These are phyloP conservation scores for Cadophora malorum DNA, from an alignment of 2,329 filamentous ascomycete species.

Conservation along the genomic window DNA sequence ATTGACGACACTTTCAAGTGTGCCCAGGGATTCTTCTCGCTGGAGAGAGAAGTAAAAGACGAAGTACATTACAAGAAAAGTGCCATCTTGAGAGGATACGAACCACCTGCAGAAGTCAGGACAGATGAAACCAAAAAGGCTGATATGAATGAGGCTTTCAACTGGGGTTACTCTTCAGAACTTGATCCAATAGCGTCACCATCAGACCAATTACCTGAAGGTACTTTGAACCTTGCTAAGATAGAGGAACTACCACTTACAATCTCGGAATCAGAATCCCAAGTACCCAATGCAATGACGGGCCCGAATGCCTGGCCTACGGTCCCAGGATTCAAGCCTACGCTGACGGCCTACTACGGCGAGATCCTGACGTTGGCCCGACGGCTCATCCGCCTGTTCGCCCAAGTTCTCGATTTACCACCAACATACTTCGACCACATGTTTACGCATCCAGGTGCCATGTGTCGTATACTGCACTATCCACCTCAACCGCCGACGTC, in stretches of 20 bases:
- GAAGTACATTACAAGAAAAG: slow-evolving; percentile 43
- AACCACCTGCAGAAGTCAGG: slow-evolving; percentile 37
- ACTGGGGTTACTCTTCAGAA: slow-evolving; percentile 37
- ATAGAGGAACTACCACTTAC: not conserved
- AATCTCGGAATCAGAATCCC: not conserved
- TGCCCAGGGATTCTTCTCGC: slow-evolving; percentile 20
- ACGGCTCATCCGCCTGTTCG: slow-evolving; percentile 55
- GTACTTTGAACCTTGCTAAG: not conserved
- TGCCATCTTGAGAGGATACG: slow-evolving; percentile 46
- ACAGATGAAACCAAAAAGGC: slow-evolving; percentile 28
- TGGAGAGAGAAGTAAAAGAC: slow-evolving; percentile 10
- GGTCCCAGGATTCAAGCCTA: slow-evolving; percentile 15
- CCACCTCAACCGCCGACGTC: too few species aligned
- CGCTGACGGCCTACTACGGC: slow-evolving; percentile 12
- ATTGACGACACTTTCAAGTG: slow-evolving; percentile 18
- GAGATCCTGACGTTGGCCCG: slow-evolving; percentile 39
- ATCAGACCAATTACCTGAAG: not conserved
- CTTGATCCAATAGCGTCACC: slow-evolving; percentile 46
- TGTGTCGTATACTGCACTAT: slow-evolving; percentile 26
- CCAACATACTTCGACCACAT: slow-evolving; percentile 53
- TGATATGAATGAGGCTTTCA: slow-evolving; percentile 53
- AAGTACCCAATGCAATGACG: slow-evolving; percentile 49
- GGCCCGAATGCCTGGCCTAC: slow-evolving; percentile 52
- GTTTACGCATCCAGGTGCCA: slow-evolving; percentile 53
- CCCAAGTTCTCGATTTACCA: slow-evolving; percentile 48